Evolutionary conservation across 2,329 filamentous ascomycete species (phyloP).

Genomic region (Talaromyces verruculosus): DNA sequence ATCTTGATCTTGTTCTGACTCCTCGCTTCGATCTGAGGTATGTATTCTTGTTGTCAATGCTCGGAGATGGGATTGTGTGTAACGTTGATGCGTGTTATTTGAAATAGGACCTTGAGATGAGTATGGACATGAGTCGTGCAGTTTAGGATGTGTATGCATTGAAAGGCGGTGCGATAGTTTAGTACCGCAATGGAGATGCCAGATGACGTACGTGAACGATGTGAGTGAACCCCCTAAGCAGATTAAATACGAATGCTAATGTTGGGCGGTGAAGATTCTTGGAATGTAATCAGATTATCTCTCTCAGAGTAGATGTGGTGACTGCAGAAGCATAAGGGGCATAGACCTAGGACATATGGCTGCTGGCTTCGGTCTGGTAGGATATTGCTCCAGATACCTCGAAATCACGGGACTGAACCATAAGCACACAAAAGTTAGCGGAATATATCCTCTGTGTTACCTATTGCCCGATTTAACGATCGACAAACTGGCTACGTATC

Average conservation of each 20-base stretch:
- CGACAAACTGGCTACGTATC: not conserved
- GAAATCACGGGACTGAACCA: no score
- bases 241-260: not conserved
- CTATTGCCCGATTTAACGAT: not conserved
- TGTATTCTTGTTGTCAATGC: not conserved
- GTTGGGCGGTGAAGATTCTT: not conserved
- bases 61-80: not conserved
- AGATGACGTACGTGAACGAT: not conserved
- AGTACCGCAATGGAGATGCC: not conserved
- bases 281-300: not conserved
- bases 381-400: not conserved
- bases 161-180: not conserved
- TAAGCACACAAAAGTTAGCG: no score
- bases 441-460: no score
- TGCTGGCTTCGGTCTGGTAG: not conserved
- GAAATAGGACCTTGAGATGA: not conserved
- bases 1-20: not conserved
- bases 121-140: not conserved
- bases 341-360: not conserved
- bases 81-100: not conserved
- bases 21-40: not conserved
- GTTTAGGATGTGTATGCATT: not conserved
- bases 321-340: not conserved
- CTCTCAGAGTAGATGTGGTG: not conserved
- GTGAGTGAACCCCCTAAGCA: not conserved